phyloP scores from a whole-genome alignment of 2,329 filamentous ascomycete species.

The Eutypella sp. region DNA sequence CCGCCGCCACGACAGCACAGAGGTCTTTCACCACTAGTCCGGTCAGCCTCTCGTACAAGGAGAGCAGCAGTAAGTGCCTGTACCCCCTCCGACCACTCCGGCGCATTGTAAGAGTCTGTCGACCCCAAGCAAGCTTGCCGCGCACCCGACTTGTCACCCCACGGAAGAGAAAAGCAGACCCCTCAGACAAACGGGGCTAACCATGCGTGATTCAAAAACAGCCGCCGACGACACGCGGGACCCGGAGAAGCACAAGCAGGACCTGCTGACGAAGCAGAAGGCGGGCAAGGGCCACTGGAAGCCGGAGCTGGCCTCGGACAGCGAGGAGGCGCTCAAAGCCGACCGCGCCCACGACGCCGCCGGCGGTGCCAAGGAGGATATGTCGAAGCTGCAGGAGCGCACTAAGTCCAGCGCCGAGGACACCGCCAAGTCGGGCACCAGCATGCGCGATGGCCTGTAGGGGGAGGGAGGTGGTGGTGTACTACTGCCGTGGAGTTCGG shows the following conservation, averaged over 20 bases:
- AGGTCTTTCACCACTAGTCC: slow-evolving; percentile 20
- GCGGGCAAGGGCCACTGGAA: slow-evolving; percentile 71
- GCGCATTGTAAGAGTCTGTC: neutral
- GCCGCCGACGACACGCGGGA: slow-evolving; percentile 34
- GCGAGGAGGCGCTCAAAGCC: slow-evolving; percentile 71
- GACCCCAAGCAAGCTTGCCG: neutral
- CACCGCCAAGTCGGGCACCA: slow-evolving; percentile 43
- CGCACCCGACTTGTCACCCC: too few relatives aligned
- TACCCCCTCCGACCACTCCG: neutral
- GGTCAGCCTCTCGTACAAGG: slow-evolving; percentile 20
- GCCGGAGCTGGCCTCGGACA: slow-evolving; percentile 69
- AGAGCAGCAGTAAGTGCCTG: slow-evolving; percentile 18
- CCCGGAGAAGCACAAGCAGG: slow-evolving; percentile 53
- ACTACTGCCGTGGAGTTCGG: too few relatives aligned
- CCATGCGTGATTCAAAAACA: slow-evolving; percentile 16
- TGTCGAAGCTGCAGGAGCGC: slow-evolving; percentile 50
- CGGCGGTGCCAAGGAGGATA: slow-evolving; percentile 35
- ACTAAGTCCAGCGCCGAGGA: slow-evolving; percentile 51
- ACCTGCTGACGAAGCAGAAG: slow-evolving; percentile 62
- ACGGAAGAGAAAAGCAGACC: too few relatives aligned
- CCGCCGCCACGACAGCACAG: slow-evolving; percentile 10
- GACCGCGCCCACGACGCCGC: slow-evolving; percentile 42
- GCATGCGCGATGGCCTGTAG: slow-evolving; percentile 39
- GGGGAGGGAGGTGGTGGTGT: neutral
- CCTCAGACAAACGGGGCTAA: neutral